Conservation (phyloP, 495 filamentous ascomycete genomes). For the Ramalina intermedia region DNA sequence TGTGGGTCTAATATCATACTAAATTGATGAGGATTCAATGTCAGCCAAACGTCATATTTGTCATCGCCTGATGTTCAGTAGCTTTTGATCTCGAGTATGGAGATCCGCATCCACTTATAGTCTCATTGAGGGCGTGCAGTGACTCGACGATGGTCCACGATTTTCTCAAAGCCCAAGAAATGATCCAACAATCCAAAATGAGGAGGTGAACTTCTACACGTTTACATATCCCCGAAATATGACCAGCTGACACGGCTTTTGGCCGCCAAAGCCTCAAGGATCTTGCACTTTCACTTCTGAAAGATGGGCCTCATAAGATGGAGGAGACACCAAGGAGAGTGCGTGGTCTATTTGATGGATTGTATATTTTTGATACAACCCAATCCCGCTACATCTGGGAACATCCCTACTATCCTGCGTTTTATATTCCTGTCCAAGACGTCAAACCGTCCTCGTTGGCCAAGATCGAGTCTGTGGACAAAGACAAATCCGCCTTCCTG, state of each 20-base stretch:
- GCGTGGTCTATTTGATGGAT: conserved; percentile 21
- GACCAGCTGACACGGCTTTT: background rate
- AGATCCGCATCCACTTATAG: no score
- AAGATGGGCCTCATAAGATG: conserved; percentile 25
- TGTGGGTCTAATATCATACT: no score
- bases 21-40: no score
- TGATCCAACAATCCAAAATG: background rate
- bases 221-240: background rate
- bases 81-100: no score
- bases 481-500: conserved; percentile 8
- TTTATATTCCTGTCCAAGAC: conserved; percentile 1
- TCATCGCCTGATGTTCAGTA: no score
- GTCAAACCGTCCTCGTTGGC: conserved; percentile 3
- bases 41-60: no score
- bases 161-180: conserved; percentile 1
- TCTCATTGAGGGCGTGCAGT: no score
- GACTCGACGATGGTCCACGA: background rate
- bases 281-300: conserved; percentile 24
- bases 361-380: conserved; percentile 25
- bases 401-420: conserved; percentile 11
- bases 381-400: conserved; percentile 27
- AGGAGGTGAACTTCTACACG: background rate
- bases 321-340: conserved; percentile 26
- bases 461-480: conserved; percentile 7
- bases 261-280: conserved; percentile 18